A percentile compares a stretch with the other conserved stretches of the same genome.
These are phyloP conservation scores for Euphrasia confusa DNA, from an alignment of 257 asterid genomes.

Conservation along the genomic window DNA sequence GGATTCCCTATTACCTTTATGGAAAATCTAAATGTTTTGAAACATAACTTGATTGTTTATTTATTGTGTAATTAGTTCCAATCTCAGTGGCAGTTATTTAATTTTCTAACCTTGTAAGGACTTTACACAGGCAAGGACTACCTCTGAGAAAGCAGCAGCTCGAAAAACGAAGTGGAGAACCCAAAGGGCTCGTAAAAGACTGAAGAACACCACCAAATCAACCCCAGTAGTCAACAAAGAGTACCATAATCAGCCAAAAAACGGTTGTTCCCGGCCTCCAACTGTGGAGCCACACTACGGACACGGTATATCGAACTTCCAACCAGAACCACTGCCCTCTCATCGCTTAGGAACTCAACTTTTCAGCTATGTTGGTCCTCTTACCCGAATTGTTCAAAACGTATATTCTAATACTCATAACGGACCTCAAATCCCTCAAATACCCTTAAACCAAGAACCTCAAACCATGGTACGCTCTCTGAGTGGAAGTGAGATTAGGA, in stretches of 20 bases:
- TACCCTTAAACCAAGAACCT: neutral
- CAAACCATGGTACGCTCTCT: neutral
- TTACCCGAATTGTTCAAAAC: neutral
- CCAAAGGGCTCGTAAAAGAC: neutral
- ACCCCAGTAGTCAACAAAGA: neutral
- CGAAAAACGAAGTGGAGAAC: conserved; percentile 20
- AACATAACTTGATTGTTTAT: too few species aligned
- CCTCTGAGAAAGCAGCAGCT: conserved; percentile 9
- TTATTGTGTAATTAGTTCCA: too few species aligned
- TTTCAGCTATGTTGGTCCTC: neutral
- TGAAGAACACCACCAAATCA: neutral
- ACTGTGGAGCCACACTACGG: conserved; percentile 20
- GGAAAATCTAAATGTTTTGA: too few species aligned
- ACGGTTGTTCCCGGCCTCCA: neutral
- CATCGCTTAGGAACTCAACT: conserved; percentile 18
- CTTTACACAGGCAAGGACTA: neutral
- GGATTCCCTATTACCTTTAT: too few species aligned
- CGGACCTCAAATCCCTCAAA: neutral
- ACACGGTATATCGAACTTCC: conserved; percentile 20
- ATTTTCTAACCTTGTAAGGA: neutral
- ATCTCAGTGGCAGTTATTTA: too few species aligned
- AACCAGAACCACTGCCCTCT: neutral
- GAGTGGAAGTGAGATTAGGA: neutral
- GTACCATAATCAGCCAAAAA: neutral
- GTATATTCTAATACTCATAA: neutral